phyloP scores from a whole-genome alignment of 306 rosid genomes.

The cucumber (Cucumis sativus) region Cucumber_9930_V3 NC_026657.2:40538501-40539000 shows the following conservation, averaged over 20 bases:
- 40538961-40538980: slow-evolving; percentile 79
- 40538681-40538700: slow-evolving; percentile 68
- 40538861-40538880: neutral
- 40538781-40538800: slow-evolving; percentile 64
- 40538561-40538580: slow-evolving; percentile 59
- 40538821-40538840: slow-evolving; percentile 37
- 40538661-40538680: slow-evolving; percentile 53
- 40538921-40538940: slow-evolving; percentile 88
- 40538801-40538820: slow-evolving; percentile 55
- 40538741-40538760: slow-evolving; percentile 64
- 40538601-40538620: slow-evolving; percentile 29
- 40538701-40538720: slow-evolving; percentile 25
- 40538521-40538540: slow-evolving; percentile 29
- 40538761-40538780: slow-evolving; percentile 74
- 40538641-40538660: slow-evolving; percentile 16
- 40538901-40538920: slow-evolving; percentile 64
- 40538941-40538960: slow-evolving; percentile 72
- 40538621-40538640: slow-evolving; percentile 17
- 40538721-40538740: slow-evolving; percentile 26
- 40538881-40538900: slow-evolving; percentile 33
- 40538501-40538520: slow-evolving; percentile 28
- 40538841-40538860: neutral
- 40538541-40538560: slow-evolving; percentile 91
- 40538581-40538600: slow-evolving; percentile 33
- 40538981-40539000: slow-evolving; percentile 44